Evolutionary conservation across 139 green algal genomes (phyloP).

Genomic region (Chlorella sp.): DNA sequence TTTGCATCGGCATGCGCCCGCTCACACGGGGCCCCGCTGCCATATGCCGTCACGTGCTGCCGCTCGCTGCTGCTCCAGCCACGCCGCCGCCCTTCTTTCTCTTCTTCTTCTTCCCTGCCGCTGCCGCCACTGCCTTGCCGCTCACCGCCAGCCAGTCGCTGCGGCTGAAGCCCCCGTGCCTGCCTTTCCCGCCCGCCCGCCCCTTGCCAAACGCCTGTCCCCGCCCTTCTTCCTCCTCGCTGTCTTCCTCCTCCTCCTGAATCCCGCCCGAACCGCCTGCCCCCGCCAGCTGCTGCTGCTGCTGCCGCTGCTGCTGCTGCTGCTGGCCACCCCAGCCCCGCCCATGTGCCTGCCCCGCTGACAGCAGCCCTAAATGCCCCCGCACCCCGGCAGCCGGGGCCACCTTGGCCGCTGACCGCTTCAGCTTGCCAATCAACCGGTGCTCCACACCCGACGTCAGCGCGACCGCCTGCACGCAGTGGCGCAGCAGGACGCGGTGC

Average conservation of each 20-base stretch:
- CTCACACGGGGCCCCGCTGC: no score
- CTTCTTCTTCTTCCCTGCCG: neutral
- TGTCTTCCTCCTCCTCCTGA: neutral
- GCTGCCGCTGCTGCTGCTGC: neutral
- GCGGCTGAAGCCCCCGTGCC: neutral
- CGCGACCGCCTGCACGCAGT: neutral
- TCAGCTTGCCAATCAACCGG: constrained; percentile 17
- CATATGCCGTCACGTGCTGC: no score
- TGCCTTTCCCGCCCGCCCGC: neutral
- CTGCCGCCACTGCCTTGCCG: neutral
- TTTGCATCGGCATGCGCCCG: no score
- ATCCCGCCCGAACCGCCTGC: neutral
- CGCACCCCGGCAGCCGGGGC: neutral
- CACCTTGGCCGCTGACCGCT: neutral
- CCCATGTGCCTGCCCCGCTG: neutral
- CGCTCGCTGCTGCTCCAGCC: neutral
- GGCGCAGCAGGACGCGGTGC: neutral
- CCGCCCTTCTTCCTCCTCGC: constrained; percentile 17
- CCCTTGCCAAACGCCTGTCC: constrained; percentile 1
- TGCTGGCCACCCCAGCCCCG: neutral
- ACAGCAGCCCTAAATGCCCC: neutral
- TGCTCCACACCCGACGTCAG: constrained; percentile 34
- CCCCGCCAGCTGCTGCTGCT: neutral
- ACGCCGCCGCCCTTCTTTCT: neutral
- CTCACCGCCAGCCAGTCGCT: neutral